These are phyloP conservation scores for Bacterosira constricta DNA, from an alignment of 108 stramenopile genomes.

Conservation along the genomic window DNA sequence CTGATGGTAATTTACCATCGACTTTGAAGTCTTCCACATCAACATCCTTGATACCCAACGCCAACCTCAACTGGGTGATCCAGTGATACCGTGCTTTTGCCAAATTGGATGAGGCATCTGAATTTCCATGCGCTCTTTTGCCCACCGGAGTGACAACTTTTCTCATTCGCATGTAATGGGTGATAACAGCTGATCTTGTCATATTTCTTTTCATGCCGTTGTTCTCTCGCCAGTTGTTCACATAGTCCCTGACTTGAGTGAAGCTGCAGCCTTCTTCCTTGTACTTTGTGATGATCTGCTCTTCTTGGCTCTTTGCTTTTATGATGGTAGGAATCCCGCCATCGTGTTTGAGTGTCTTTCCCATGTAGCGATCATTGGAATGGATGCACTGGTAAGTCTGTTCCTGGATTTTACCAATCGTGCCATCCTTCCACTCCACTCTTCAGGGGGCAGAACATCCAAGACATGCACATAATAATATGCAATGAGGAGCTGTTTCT, in stretches of 20 bases:
- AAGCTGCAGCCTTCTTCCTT: neutral
- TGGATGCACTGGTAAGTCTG: too few relatives aligned
- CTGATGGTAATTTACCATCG: too few relatives aligned
- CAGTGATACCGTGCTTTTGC: neutral
- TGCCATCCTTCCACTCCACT: too few relatives aligned
- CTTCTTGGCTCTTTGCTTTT: neutral
- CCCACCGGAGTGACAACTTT: neutral
- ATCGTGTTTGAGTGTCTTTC: too few relatives aligned
- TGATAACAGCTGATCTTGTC: neutral
- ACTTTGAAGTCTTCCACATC: neutral
- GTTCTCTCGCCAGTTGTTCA: too few relatives aligned
- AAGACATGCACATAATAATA: too few relatives aligned
- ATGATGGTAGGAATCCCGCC: too few relatives aligned
- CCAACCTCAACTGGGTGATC: neutral
- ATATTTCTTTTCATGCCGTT: neutral
- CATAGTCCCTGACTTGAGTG: neutral
- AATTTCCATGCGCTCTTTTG: neutral
- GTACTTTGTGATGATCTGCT: neutral
- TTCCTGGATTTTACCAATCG: too few relatives aligned
- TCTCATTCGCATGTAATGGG: neutral
- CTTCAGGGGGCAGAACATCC: too few relatives aligned
- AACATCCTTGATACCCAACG: neutral
- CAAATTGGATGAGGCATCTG: neutral
- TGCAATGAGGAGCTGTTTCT: too few relatives aligned
- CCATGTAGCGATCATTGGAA: too few relatives aligned